phyloP scores from a whole-genome alignment of 1,284 basidiomycete genomes.

The Apiotrichum gamsii region DNA sequence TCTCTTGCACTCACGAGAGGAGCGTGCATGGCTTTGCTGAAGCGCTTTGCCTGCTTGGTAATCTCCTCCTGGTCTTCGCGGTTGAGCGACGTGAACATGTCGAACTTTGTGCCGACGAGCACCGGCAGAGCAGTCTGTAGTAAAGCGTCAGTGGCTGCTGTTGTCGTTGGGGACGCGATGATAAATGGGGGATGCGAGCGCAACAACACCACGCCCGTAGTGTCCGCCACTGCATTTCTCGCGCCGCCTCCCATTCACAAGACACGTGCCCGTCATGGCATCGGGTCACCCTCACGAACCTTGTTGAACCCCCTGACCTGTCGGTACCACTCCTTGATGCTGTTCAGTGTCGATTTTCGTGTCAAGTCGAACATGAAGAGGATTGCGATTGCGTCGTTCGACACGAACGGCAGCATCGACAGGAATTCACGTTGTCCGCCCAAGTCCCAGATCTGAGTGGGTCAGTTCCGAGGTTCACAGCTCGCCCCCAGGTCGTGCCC shows the following conservation, averaged over 20 bases:
- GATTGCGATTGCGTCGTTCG: slow-evolving; percentile 96
- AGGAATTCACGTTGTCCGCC: slow-evolving; percentile 97
- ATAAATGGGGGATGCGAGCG: too few relatives aligned
- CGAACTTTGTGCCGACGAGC: slow-evolving; percentile 95
- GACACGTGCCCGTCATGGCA: too few relatives aligned
- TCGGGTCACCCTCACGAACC: too few relatives aligned
- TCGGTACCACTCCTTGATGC: slow-evolving; percentile 98
- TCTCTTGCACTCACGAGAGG: slow-evolving; percentile 55
- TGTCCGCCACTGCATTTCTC: too few relatives aligned
- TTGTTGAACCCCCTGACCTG: slow-evolving; percentile 98
- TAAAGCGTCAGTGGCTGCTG: too few relatives aligned
- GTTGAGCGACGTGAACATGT: slow-evolving; percentile 90
- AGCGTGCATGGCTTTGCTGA: slow-evolving; percentile 96
- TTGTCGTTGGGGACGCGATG: too few relatives aligned
- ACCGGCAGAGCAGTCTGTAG: slow-evolving; percentile 95
- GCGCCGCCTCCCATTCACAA: too few relatives aligned
- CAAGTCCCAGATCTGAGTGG: slow-evolving; percentile 81
- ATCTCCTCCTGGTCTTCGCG: slow-evolving; percentile 98
- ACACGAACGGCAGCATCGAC: slow-evolving; percentile 96
- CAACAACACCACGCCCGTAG: background rate
- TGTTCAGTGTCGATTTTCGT: slow-evolving; percentile 92
- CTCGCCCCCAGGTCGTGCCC: too few relatives aligned
- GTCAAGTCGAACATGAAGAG: slow-evolving; percentile 99
- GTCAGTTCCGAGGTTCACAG: too few relatives aligned
- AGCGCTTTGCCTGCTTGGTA: slow-evolving; percentile 94